These are phyloP conservation scores for Penicillium hesseltinei DNA, from an alignment of 2,329 filamentous ascomycete genomes.

Conservation along the genomic window DNA sequence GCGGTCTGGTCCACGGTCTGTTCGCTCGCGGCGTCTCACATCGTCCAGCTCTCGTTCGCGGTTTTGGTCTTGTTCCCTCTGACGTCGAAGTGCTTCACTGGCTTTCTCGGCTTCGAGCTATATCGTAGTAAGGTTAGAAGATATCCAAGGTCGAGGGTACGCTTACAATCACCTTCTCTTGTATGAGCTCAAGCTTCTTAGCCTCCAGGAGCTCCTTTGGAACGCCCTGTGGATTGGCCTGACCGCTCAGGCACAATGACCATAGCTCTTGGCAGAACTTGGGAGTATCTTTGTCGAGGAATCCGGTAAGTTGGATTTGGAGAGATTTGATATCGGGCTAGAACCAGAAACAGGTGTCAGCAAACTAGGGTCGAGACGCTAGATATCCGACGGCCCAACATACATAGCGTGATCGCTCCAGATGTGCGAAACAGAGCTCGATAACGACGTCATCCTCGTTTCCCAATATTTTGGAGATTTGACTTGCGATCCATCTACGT, in stretches of 20 bases:
- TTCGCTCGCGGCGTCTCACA: slow-evolving; percentile 58
- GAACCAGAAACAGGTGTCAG: slow-evolving; percentile 22
- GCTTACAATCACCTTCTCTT: slow-evolving; percentile 71
- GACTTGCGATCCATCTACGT: slow-evolving; percentile 84
- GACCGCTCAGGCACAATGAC: slow-evolving; percentile 86
- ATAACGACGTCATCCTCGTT: slow-evolving; percentile 95
- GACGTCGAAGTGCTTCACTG: slow-evolving; percentile 69
- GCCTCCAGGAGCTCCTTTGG: slow-evolving; percentile 92
- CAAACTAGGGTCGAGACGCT: slow-evolving; percentile 8
- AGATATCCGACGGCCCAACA: slow-evolving; percentile 37
- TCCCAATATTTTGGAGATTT: slow-evolving; percentile 83
- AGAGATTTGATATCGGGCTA: slow-evolving; percentile 94
- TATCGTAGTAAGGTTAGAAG: slow-evolving; percentile 12
- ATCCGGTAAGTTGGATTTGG: slow-evolving; percentile 91
- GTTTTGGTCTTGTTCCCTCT: slow-evolving; percentile 67
- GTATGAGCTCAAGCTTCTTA: slow-evolving; percentile 91
- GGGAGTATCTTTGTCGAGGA: slow-evolving; percentile 87
- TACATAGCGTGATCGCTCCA: slow-evolving; percentile 75
- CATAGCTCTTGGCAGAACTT: slow-evolving; percentile 91
- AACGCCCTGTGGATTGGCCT: slow-evolving; percentile 82
- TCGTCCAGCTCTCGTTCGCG: slow-evolving; percentile 70
- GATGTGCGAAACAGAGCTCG: slow-evolving; percentile 69
- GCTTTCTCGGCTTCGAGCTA: slow-evolving; percentile 80
- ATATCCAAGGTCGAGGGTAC: no score
- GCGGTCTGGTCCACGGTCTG: slow-evolving; percentile 28